phyloP scores from a whole-genome alignment of 2,329 filamentous ascomycete species.

The Aaosphaeria arxii region DNA sequence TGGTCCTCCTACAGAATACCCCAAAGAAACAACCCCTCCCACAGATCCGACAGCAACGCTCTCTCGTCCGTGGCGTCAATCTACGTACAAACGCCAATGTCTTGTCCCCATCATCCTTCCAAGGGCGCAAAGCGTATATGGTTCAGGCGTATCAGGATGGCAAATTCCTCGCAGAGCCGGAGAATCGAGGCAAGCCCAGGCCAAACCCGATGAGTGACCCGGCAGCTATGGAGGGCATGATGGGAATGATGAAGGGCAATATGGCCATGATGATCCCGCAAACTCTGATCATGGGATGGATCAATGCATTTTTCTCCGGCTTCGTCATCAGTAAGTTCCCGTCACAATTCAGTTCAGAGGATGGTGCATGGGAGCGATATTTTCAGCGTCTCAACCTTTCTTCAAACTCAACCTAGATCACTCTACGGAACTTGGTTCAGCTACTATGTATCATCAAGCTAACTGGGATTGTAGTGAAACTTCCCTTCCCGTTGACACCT shows the following conservation, averaged over 20 bases:
- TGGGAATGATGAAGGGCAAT: conserved; percentile 99
- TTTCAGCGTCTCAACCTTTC: no score
- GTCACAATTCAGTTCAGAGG: neutral
- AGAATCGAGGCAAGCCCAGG: conserved; percentile 78
- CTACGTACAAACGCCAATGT: conserved; percentile 80
- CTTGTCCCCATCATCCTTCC: conserved; percentile 75
- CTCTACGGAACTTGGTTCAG: no score
- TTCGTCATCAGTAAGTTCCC: conserved; percentile 83
- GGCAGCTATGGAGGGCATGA: conserved; percentile 98
- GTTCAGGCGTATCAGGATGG: conserved; percentile 81
- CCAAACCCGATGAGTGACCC: conserved; percentile 95
- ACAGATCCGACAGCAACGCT: conserved; percentile 78
- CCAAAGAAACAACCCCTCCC: conserved; percentile 79
- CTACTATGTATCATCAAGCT: no score
- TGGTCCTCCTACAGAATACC: conserved; percentile 79
- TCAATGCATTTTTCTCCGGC: conserved; percentile 97
- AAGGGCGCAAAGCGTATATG: conserved; percentile 75
- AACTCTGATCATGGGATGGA: conserved; percentile 99
- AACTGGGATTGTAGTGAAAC: conserved; percentile 64
- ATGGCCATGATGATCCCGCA: conserved; percentile 99
- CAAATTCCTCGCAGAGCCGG: conserved; percentile 84
- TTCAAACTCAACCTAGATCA: no score
- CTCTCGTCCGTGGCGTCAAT: conserved; percentile 77
- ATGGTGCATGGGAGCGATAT: no score
- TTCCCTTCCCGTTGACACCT: conserved; percentile 95